These are phyloP conservation scores for Mortierella antarctica DNA, from an alignment of 192 early-diverging fungal species.

Conservation along the genomic window DNA sequence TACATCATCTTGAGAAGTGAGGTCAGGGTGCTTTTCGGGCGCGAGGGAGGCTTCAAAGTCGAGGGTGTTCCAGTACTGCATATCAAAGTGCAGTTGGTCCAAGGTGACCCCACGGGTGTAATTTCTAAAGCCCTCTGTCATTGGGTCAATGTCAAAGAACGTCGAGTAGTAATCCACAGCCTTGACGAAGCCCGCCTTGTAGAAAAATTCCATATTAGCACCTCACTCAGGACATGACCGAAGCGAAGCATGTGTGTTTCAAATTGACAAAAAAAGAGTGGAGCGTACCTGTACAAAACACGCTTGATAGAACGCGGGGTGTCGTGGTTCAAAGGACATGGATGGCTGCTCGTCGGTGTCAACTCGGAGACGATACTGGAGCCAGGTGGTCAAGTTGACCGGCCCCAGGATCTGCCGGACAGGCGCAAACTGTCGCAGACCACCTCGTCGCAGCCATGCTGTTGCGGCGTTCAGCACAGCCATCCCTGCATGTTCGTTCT, in stretches of 20 bases:
- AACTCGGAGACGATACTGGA: slow-evolving; percentile 43
- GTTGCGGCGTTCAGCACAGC: slow-evolving; percentile 36
- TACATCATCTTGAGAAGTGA: slow-evolving; percentile 33
- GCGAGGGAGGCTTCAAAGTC: slow-evolving; percentile 35
- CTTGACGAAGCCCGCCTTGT: slow-evolving; percentile 43
- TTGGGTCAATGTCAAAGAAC: slow-evolving; percentile 30
- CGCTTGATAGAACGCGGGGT: slow-evolving; percentile 36
- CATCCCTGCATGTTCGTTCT: slow-evolving; percentile 25
- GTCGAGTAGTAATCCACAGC: slow-evolving; percentile 39
- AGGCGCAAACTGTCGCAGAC: slow-evolving; percentile 35
- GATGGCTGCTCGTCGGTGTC: slow-evolving; percentile 18
- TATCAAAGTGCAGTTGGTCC: background rate
- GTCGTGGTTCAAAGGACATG: slow-evolving; percentile 47
- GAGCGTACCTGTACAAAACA: slow-evolving; percentile 38
- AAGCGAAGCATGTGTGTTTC: background rate
- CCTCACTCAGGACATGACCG: background rate
- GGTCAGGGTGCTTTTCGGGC: slow-evolving; percentile 21
- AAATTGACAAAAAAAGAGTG: background rate
- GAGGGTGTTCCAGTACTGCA: slow-evolving; percentile 43
- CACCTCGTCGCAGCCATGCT: slow-evolving; percentile 23
- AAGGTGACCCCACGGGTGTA: background rate
- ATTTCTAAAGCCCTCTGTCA: slow-evolving; percentile 3
- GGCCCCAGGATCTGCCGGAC: slow-evolving; percentile 49
- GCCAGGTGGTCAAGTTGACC: slow-evolving; percentile 50
- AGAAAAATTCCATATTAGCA: background rate